A percentile compares a stretch with the other conserved stretches of the same genome.
Conservation (phyloP, 1,284 basidiomycete genomes). For the Pseudozyma hubeiensis region DNA sequence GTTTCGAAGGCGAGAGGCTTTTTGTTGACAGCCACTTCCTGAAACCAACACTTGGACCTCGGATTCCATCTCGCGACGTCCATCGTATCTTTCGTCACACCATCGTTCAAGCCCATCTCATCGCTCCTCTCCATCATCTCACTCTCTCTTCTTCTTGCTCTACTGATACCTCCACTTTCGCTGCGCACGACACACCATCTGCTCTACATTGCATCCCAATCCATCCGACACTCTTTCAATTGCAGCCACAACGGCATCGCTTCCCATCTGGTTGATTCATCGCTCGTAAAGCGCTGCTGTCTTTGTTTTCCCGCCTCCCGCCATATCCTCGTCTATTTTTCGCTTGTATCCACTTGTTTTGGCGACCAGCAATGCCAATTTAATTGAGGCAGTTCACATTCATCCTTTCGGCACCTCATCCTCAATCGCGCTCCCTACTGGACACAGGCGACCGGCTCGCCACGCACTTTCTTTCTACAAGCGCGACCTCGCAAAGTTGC, state of each 20-base stretch:
- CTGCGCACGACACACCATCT: no score
- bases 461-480: background rate
- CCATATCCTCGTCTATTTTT: background rate
- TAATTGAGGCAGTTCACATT: constrained; percentile 1
- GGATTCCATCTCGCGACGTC: no score
- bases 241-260: no score
- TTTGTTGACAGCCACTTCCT: background rate
- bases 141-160: background rate
- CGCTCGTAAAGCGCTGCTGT: no score
- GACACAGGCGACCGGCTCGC: constrained; percentile 21
- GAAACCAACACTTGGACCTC: background rate
- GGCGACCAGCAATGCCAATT: constrained; percentile 12
- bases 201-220: no score
- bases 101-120: no score
- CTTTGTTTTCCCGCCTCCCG: background rate
- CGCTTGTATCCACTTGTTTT: background rate
- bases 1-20: no score
- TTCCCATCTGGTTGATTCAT: no score
- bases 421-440: background rate
- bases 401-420: background rate
- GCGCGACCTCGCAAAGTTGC: no score
- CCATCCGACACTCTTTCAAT: no score
- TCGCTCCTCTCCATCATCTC: background rate
- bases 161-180: no score
- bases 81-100: no score